Evolutionary conservation across 2,329 filamentous ascomycete genomes (phyloP), one percentile per base, ranked within the genome.

Genomic region (Calonectria pseudoturangicola): DNA sequence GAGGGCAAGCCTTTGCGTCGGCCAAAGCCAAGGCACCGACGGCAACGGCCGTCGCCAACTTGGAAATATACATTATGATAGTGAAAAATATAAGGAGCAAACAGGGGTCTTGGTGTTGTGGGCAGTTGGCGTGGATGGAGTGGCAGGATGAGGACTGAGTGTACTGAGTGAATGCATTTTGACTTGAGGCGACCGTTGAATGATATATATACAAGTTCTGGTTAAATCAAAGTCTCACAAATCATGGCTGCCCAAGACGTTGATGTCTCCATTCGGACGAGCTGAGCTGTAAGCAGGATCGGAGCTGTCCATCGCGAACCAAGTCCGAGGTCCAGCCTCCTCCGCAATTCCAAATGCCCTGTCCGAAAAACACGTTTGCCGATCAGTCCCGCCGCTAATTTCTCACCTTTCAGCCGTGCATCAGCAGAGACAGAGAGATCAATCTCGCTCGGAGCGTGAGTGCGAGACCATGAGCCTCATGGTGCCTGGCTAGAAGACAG

Each of bases 1-100:
- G 85, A n/a, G 85, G 85, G 25, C 85, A 87, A 6, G 75, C 73
- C 63, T 83, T 82, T n/a, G 81, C 82, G 33, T 82, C 76, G 18
- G 75, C 51, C 28, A 80, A n/a, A 9, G 68, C 9, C 15, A 78
- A 36, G 0, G 63, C 54, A 7, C 75, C 48, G 15, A 74, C 68
- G 63, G 77, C 77, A 33, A 76, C 13, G 1, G 62, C 74, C 30
- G 70, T 50, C 43, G 69, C 71, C 2, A 79, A 25, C 41, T 73
- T 78, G 1, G 47, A 64, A 0, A 80, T 27, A 21, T 70, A 75
- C 76, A 79, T 43, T 12, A 25, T 28, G 10, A 13, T 2, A n/a
- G 15, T 25, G 41, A 30, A 27, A 33, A 9, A 3, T 4, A 12
- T 28, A 7, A 5, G 4, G 65, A 36, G 1, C 5, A 7, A 39